These are phyloP conservation scores for Triticum turgidum DNA, from an alignment of 176 grass and related monocot species.

Conservation along the genomic window DNA sequence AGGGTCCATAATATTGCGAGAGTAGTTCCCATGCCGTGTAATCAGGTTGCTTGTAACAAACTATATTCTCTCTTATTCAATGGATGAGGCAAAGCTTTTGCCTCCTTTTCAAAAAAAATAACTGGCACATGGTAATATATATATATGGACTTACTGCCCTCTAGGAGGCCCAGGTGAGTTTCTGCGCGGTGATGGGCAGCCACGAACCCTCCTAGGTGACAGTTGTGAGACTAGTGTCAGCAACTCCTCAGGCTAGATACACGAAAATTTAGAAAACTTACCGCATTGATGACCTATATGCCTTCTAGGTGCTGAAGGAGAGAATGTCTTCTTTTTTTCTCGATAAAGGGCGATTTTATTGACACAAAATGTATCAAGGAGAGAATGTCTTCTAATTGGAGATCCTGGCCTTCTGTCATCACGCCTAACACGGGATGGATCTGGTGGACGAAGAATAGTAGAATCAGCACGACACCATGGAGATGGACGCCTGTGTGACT, in stretches of 20 bases:
- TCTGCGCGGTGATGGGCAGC: slow-evolving; percentile 63
- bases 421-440: slow-evolving; percentile 49
- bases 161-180: slow-evolving; percentile 76
- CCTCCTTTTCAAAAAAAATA: too few relatives aligned
- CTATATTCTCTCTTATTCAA: too few relatives aligned
- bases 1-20: too few relatives aligned
- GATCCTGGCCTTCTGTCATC: slow-evolving; percentile 58
- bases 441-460: slow-evolving; percentile 41
- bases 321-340: background rate
- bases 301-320: slow-evolving; percentile 75
- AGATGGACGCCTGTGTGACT: slow-evolving; percentile 60
- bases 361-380: too few relatives aligned
- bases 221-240: slow-evolving; percentile 22
- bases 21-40: too few relatives aligned
- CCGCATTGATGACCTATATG: background rate
- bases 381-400: slow-evolving; percentile 62
- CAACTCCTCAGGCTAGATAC: background rate
- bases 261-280: background rate
- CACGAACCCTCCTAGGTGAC: slow-evolving; percentile 82
- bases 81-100: too few relatives aligned
- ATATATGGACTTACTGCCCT: slow-evolving; percentile 69
- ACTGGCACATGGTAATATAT: too few relatives aligned
- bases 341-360: too few relatives aligned
- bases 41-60: too few relatives aligned
- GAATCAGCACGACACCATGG: slow-evolving; percentile 66